Percentiles rank a stretch among this genome's conserved stretches.
Conservation (phyloP, 345 rosid genomes). For the Gossypium turneri region DNA sequence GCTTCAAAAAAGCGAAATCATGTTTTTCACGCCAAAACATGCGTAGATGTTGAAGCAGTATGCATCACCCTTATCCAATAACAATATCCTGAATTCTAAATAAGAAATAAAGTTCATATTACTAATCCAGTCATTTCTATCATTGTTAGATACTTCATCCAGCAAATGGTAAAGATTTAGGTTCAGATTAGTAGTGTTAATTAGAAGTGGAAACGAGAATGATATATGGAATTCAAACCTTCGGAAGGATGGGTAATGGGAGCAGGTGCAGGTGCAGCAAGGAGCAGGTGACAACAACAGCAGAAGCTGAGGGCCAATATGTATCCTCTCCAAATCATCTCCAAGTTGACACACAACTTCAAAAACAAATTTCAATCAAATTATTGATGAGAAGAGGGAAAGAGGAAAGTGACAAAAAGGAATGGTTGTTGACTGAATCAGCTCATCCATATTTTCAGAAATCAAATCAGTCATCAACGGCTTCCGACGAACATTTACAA, state of each 20-base stretch:
- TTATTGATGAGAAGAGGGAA: too few relatives aligned
- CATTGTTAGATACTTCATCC: neutral
- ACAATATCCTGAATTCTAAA: neutral
- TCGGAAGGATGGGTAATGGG: conserved; percentile 50
- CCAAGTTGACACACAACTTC: neutral
- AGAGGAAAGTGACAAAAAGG: too few relatives aligned
- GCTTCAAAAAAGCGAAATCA: neutral
- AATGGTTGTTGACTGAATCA: too few relatives aligned
- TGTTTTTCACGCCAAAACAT: neutral
- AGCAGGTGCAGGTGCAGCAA: conserved; percentile 22
- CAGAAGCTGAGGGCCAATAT: neutral
- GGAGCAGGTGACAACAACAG: conserved; percentile 21
- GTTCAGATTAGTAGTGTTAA: neutral
- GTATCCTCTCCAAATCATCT: neutral
- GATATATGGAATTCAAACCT: conserved; percentile 32
- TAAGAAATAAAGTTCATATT: neutral
- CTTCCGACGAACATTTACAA: too few relatives aligned
- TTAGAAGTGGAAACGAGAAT: neutral
- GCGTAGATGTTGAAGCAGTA: neutral
- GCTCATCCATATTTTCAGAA: too few relatives aligned
- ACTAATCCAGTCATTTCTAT: neutral
- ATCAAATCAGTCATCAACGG: too few relatives aligned
- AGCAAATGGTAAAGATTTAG: neutral
- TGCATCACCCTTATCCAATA: neutral
- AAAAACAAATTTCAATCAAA: neutral